Evolutionary conservation across 1,284 basidiomycete genomes (phyloP), one percentile per base, ranked within the genome.

Genomic region (Moniliophthora roreri): DNA sequence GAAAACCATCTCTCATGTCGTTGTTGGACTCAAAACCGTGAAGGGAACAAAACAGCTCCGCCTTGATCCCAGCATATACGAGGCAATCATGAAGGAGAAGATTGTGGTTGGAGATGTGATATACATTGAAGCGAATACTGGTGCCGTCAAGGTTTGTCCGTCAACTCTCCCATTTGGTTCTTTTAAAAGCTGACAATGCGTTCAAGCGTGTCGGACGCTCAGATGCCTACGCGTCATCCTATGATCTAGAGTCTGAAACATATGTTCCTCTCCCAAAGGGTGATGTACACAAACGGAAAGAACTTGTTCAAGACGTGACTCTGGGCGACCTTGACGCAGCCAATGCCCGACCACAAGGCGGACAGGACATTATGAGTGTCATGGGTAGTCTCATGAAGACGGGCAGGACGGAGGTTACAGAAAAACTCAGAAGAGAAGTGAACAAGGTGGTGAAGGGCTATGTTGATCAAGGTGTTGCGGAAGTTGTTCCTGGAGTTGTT

Each of bases 401-500:
- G 38, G 89, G 93, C 26, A 77, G 95, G 60, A 99, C 96, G 7
- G 96, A 99, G 69, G 89, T 99, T 7, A 99, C 96, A 18, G 96
- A 99, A 66, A 99, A 99, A 71, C 79, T 99, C 47, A 79, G 96
- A 52, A 80, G 86, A 57, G 96, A 99, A 71, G 96, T 99, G 58
- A 98, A 99, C 79, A 94, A 95, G 65, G 93, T 98, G n/a, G 97
- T 99, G 34, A 92, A 98, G 71, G 83, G 89, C 45, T 99, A 99
- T 69, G 96, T 99, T 37, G 95, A 98, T 67, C 95, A 98, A 69
- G 96, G 96, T 28, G 94, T 98, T 2, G 96, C 97, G 18, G 96
- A 99, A 73, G 86, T 99, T 28, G 91, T 99, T 1, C 96, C 96
- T 8, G 96, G 96, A 13, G 96, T 99, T 1, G 87, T 99, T 8